A percentile compares a stretch with the other conserved stretches of the same genome.
Conservation (phyloP, 2,329 filamentous ascomycete species). For the Dichotomopilus funicola region DNA sequence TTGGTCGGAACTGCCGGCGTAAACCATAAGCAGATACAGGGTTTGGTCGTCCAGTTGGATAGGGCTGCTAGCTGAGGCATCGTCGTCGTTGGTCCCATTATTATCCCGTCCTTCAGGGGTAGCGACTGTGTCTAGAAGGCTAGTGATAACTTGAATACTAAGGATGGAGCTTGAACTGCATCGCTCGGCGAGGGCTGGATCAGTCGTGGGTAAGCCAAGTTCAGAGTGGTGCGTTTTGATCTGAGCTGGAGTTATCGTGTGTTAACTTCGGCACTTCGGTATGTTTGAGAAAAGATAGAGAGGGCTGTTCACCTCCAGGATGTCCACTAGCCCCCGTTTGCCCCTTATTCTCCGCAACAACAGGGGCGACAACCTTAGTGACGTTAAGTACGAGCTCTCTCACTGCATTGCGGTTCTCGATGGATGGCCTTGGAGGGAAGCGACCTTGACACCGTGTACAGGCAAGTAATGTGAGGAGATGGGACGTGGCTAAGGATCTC, state of each 20-base stretch:
- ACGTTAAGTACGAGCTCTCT: conserved; percentile 3
- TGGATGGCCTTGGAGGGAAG: neutral
- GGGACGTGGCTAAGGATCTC: neutral
- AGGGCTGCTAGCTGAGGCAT: neutral
- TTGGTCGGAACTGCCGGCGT: conserved; percentile 27
- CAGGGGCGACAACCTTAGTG: conserved; percentile 12
- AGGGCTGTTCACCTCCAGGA: conserved; percentile 1
- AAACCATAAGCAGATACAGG: conserved; percentile 31
- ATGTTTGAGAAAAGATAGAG: neutral
- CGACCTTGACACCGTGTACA: conserved; percentile 8
- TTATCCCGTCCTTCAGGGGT: too few relatives aligned
- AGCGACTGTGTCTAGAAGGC: too few relatives aligned
- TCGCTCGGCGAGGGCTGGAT: too few relatives aligned
- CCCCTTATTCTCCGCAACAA: neutral
- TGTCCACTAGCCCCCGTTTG: neutral
- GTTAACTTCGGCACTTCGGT: neutral
- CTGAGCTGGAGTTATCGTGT: too few relatives aligned
- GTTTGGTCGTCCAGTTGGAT: conserved; percentile 19
- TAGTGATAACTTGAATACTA: too few relatives aligned
- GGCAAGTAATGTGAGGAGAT: conserved; percentile 10
- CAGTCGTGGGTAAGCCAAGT: too few relatives aligned
- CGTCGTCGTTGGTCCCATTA: too few relatives aligned
- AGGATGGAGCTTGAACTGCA: too few relatives aligned
- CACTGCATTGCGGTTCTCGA: conserved; percentile 1
- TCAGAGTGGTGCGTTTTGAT: too few relatives aligned